A percentile compares a stretch with the other conserved stretches of the same genome.
Conservation (phyloP, 768 basidiomycete genomes). For the Paxillus rubicundulus region DNA sequence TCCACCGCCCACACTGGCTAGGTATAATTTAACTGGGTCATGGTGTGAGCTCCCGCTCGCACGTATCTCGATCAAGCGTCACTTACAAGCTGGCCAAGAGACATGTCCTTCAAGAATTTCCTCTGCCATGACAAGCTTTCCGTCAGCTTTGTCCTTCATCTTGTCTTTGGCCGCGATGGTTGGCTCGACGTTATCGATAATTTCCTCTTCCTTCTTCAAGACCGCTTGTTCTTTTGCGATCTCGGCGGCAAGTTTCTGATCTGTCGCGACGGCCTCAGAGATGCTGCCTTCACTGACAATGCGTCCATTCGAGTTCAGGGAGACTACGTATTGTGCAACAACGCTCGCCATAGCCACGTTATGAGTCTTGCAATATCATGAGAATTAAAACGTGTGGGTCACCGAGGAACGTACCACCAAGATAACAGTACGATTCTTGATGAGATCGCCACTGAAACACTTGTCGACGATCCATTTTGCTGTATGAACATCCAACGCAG, state of each 20-base stretch:
- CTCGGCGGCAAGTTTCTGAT: conserved; percentile 31
- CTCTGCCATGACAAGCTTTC: conserved; percentile 62
- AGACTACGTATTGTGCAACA: conserved; percentile 44
- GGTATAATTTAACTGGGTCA: conserved; percentile 25
- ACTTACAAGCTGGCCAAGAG: conserved; percentile 45
- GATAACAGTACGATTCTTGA: conserved; percentile 50
- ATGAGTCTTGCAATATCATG: conserved; percentile 26
- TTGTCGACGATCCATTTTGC: conserved; percentile 50
- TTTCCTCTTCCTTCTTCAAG: conserved; percentile 12
- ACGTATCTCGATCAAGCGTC: background rate
- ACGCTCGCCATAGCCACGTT: conserved; percentile 29
- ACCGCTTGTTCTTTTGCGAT: conserved; percentile 12
- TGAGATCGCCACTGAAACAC: conserved; percentile 44
- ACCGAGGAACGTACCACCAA: conserved; percentile 41
- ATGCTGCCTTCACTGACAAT: conserved; percentile 50
- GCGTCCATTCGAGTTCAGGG: conserved; percentile 52
- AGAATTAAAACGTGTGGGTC: background rate
- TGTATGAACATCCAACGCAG: conserved; percentile 59
- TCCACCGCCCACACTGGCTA: conserved; percentile 23
- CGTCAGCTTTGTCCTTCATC: conserved; percentile 31
- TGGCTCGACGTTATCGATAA: no score
- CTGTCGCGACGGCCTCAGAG: conserved; percentile 43
- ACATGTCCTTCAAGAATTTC: conserved; percentile 62
- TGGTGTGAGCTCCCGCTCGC: background rate
- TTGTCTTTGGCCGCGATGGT: conserved; percentile 18